These are phyloP conservation scores for Colletotrichum magnum DNA, from an alignment of 2,329 filamentous ascomycete species.

Conservation along the genomic window DNA sequence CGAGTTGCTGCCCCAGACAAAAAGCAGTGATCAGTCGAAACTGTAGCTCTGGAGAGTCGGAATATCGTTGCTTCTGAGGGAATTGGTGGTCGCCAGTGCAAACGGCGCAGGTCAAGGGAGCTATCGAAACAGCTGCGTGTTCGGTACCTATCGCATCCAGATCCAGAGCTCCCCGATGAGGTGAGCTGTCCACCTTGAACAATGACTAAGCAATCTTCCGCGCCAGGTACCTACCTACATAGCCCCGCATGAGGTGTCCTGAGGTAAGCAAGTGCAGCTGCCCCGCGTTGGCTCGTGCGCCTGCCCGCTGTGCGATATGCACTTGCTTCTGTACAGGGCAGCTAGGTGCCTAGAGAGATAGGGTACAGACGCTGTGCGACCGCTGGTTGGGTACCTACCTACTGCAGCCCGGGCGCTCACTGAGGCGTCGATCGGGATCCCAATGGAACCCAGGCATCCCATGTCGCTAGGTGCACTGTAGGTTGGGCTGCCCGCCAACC, in stretches of 20 bases:
- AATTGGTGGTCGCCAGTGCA: neutral
- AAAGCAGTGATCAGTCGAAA: neutral
- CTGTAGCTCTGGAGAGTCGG: neutral
- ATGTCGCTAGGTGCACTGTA: neutral
- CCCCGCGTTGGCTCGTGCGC: conserved; percentile 36
- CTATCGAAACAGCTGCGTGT: conserved; percentile 20
- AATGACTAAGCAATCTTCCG: conserved; percentile 36
- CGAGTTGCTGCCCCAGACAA: neutral
- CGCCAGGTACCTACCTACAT: neutral
- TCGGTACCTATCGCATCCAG: conserved; percentile 7
- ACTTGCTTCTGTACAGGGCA: no score
- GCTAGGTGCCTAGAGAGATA: no score
- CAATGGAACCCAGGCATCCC: no score
- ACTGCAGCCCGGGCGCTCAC: no score
- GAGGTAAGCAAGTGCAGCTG: neutral
- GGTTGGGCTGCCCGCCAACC: no score
- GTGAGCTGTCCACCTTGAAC: conserved; percentile 41
- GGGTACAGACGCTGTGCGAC: no score
- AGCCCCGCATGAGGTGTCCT: conserved; percentile 4
- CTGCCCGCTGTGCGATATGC: no score
- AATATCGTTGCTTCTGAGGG: neutral
- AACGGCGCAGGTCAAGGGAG: conserved; percentile 26
- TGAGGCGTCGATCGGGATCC: no score
- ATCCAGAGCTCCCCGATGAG: conserved; percentile 34
- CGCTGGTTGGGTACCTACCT: no score